Conservation (phyloP, 2,329 filamentous ascomycete genomes). For the Colletotrichum paranaense region DNA sequence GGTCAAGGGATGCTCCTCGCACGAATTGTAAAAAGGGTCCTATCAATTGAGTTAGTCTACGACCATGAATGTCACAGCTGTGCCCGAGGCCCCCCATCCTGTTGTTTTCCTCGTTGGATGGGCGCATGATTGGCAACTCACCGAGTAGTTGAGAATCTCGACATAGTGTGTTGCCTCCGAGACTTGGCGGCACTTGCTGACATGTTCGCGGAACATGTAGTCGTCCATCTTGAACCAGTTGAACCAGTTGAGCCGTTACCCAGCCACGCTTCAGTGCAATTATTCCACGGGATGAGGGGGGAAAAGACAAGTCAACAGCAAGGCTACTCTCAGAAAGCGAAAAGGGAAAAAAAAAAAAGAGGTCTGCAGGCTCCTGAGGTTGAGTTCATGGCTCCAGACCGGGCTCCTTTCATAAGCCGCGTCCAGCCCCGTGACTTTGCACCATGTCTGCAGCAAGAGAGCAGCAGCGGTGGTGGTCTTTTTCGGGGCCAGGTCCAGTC, state of each 20-base stretch:
- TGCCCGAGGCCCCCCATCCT: not conserved
- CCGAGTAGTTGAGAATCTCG: slow-evolving; percentile 70
- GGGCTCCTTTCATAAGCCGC: slow-evolving; percentile 34
- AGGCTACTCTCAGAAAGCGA: slow-evolving; percentile 6
- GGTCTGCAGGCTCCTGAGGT: slow-evolving; percentile 29
- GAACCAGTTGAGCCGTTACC: slow-evolving; percentile 9
- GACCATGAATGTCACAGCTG: not conserved
- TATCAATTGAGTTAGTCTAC: slow-evolving; percentile 40
- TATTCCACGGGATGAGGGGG: not conserved
- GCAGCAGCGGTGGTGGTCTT: not conserved
- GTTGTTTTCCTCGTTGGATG: not conserved
- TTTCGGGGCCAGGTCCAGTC: slow-evolving; percentile 22
- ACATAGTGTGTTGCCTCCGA: slow-evolving; percentile 65
- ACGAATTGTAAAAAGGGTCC: slow-evolving; percentile 61
- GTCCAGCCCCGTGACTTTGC: slow-evolving; percentile 36
- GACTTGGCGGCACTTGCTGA: slow-evolving; percentile 60
- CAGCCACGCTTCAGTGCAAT: not conserved
- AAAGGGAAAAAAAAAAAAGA: slow-evolving; percentile 15
- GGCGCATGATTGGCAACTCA: slow-evolving; percentile 46
- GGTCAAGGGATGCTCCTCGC: slow-evolving; percentile 63
- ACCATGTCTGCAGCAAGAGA: slow-evolving; percentile 13
- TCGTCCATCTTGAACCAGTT: slow-evolving; percentile 63
- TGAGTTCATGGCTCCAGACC: slow-evolving; percentile 28
- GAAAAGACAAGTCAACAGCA: not conserved
- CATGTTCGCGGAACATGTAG: slow-evolving; percentile 64